A percentile compares a stretch with the other conserved stretches of the same genome.
phyloP scores from a whole-genome alignment of 257 asterid genomes.

The Lycium barbarum region DNA sequence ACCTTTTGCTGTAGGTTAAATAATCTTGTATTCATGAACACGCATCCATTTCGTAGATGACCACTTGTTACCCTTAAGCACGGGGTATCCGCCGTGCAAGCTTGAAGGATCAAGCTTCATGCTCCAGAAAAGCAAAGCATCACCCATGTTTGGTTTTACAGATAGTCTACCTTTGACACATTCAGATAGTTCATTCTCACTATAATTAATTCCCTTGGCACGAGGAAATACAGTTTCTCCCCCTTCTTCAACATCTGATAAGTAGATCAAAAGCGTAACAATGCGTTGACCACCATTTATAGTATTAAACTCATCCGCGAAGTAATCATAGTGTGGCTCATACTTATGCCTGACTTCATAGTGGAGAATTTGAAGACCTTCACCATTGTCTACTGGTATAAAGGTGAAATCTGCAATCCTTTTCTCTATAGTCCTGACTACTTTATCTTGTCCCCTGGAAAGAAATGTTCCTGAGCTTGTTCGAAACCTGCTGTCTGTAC shows the following conservation, averaged over 20 bases:
- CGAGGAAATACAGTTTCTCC: conserved; percentile 99
- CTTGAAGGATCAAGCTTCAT: conserved; percentile 96
- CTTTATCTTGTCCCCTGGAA: conserved; percentile 83
- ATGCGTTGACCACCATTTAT: conserved; percentile 95
- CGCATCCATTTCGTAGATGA: conserved; percentile 57
- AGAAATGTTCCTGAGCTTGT: conserved; percentile 99
- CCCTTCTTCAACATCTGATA: conserved; percentile 98
- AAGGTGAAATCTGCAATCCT: conserved; percentile 78
- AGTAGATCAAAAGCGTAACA: conserved; percentile 95
- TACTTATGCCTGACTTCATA: conserved; percentile 96
- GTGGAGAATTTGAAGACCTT: conserved; percentile 96
- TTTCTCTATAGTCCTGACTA: conserved; percentile 80
- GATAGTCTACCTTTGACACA: conserved; percentile 94
- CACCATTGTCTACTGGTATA: conserved; percentile 81
- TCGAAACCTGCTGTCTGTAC: conserved; percentile 97
- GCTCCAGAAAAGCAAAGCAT: conserved; percentile 99
- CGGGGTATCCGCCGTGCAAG: conserved; percentile 73
- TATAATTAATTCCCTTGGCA: conserved; percentile 83
- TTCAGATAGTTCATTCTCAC: conserved; percentile 91
- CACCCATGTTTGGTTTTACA: too few species aligned
- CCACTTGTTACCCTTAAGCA: conserved; percentile 58
- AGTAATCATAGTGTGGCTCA: conserved; percentile 97
- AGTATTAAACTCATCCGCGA: conserved; percentile 83
- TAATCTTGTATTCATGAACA: conserved; percentile 41
- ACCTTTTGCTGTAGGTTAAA: conserved; percentile 33